Conservation (phyloP, 1,284 basidiomycete species). For the Mixia osmundae region DNA sequence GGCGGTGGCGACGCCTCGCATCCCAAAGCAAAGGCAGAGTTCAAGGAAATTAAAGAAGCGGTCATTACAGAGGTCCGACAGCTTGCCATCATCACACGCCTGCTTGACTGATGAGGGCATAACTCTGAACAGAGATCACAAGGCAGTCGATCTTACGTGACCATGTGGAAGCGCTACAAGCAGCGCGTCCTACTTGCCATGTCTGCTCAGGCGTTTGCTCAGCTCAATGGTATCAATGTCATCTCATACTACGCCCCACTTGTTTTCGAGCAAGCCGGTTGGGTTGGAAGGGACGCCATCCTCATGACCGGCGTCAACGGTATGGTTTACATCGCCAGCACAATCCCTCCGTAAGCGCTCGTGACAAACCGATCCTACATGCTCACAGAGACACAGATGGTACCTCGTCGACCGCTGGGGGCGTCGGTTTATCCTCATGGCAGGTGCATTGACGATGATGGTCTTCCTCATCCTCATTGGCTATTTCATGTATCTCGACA, state of each 20-base stretch:
- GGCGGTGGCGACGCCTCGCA: slow-evolving; percentile 52
- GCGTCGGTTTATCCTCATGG: slow-evolving; percentile 67
- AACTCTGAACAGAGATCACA: slow-evolving; percentile 29
- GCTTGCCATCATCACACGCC: background rate
- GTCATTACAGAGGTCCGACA: slow-evolving; percentile 47
- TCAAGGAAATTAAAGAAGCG: slow-evolving; percentile 73
- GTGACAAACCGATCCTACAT: background rate
- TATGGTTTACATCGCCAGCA: slow-evolving; percentile 53
- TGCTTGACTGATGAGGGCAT: background rate
- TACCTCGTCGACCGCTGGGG: slow-evolving; percentile 85
- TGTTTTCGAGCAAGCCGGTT: slow-evolving; percentile 46
- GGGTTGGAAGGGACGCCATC: slow-evolving; percentile 88
- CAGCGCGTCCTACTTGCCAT: slow-evolving; percentile 82
- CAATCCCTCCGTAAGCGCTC: slow-evolving; percentile 41
- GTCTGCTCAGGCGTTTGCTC: slow-evolving; percentile 90
- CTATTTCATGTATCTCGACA: slow-evolving; percentile 79
- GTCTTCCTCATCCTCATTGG: slow-evolving; percentile 51
- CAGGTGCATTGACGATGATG: slow-evolving; percentile 64
- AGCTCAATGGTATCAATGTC: slow-evolving; percentile 84
- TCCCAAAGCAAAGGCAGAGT: slow-evolving; percentile 53
- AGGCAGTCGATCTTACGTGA: slow-evolving; percentile 55
- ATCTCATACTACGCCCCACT: slow-evolving; percentile 67
- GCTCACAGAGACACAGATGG: slow-evolving; percentile 35
- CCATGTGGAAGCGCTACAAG: slow-evolving; percentile 74
- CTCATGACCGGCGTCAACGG: slow-evolving; percentile 88